Evolutionary conservation across 192 early-diverging fungal species (phyloP).

Genomic region (Linnemannia elongata): DNA sequence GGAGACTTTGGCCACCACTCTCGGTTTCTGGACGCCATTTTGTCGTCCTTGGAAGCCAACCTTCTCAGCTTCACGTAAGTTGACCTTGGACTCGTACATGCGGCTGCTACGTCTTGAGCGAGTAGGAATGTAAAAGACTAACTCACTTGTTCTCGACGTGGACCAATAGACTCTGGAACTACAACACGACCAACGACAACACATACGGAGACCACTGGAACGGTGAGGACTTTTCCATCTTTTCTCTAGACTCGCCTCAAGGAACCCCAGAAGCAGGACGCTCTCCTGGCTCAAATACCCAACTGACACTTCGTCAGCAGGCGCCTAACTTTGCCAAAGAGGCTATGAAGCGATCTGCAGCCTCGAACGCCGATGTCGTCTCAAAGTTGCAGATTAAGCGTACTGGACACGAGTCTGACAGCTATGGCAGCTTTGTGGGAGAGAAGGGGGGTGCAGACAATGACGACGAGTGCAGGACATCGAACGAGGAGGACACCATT

Average conservation of each 20-base stretch:
- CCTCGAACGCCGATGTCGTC: conserved; percentile 29
- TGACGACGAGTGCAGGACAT: background rate
- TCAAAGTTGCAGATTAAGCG: conserved; percentile 30
- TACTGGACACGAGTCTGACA: conserved; percentile 9
- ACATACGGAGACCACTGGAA: conserved; percentile 88
- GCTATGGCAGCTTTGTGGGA: conserved; percentile 34
- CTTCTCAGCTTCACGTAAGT: conserved; percentile 82
- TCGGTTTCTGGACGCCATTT: conserved; percentile 83
- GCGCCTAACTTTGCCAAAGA: conserved; percentile 46
- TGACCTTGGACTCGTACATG: background rate
- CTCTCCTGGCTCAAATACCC: conserved; percentile 20
- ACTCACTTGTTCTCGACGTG: background rate
- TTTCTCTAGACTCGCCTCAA: conserved; percentile 57
- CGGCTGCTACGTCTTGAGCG: background rate
- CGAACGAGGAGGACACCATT: conserved; percentile 15
- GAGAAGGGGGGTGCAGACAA: conserved; percentile 8
- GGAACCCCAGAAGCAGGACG: conserved; percentile 16
- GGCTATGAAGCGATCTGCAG: conserved; percentile 42
- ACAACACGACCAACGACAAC: conserved; percentile 86
- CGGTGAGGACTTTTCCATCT: conserved; percentile 88
- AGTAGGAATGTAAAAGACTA: background rate
- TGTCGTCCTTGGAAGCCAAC: conserved; percentile 79
- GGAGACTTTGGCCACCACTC: conserved; percentile 81
- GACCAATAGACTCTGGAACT: conserved; percentile 80
- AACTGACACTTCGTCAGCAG: conserved; percentile 21